phyloP scores from a whole-genome alignment of 495 filamentous ascomycete genomes.

The Collariella sp. region DNA sequence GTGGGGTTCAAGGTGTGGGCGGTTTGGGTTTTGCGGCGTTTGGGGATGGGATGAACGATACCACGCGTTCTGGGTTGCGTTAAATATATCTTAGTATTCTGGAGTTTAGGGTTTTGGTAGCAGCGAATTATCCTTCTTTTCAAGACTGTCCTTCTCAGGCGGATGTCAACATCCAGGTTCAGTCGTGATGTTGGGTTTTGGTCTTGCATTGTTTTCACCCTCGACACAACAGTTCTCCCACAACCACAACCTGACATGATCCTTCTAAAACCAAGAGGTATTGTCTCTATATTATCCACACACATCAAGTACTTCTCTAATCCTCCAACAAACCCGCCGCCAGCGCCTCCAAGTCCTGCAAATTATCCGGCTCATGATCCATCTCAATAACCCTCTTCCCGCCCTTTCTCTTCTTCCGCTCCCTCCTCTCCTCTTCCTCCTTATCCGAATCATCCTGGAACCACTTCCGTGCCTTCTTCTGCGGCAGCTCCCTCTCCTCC shows the following conservation, averaged over 20 bases:
- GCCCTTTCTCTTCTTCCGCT: constrained; percentile 36
- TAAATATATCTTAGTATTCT: neutral
- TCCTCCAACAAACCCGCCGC: constrained; percentile 71
- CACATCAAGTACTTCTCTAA: constrained; percentile 7
- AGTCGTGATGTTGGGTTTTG: neutral
- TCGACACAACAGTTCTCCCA: neutral
- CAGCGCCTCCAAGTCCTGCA: constrained; percentile 84
- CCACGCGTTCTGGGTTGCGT: neutral
- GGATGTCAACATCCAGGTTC: no score
- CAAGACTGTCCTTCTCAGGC: neutral
- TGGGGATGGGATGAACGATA: neutral
- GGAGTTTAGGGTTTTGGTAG: neutral
- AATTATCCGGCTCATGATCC: constrained; percentile 62
- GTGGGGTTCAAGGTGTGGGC: neutral
- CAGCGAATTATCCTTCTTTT: neutral
- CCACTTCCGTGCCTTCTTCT: constrained; percentile 43
- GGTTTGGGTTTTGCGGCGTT: neutral
- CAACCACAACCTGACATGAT: neutral
- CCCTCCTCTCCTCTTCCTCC: constrained; percentile 32
- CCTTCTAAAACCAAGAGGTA: neutral
- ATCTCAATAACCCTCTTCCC: constrained; percentile 45
- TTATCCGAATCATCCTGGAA: constrained; percentile 40
- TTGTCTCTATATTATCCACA: neutral
- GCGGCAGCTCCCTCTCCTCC: constrained; percentile 29
- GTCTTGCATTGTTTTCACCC: no score